A percentile compares a stretch with the other conserved stretches of the same genome.
Evolutionary conservation across 2,329 filamentous ascomycete species (phyloP).

Genomic region (Alternaria angustiovoidea): DNA sequence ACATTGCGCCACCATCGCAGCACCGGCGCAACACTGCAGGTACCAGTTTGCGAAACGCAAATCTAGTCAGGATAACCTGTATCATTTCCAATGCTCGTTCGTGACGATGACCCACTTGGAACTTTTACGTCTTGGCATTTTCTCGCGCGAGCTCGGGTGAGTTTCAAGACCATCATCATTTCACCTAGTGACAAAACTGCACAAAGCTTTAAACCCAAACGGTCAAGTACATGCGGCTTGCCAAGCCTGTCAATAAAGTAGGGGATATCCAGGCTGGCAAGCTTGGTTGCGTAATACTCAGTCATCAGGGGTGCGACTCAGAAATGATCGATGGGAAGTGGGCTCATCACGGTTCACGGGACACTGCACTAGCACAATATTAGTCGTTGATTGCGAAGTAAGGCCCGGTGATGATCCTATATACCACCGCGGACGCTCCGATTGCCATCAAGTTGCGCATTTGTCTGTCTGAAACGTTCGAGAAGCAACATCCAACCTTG

Average conservation of each 20-base stretch:
- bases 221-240: background rate
- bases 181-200: background rate
- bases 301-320: constrained; percentile 1
- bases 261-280: background rate
- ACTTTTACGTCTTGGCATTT: constrained; percentile 3
- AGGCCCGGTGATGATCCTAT: constrained; percentile 1
- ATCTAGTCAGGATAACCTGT: background rate
- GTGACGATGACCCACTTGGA: background rate
- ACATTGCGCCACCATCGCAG: constrained; percentile 3
- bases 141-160: background rate
- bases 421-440: constrained; percentile 13
- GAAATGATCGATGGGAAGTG: constrained; percentile 1
- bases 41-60: background rate
- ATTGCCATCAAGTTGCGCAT: constrained; percentile 2
- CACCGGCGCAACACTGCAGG: background rate
- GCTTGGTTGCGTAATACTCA: constrained; percentile 1
- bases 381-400: constrained; percentile 2
- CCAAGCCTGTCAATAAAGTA: background rate
- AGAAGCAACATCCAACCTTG: background rate
- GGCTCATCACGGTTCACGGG: constrained; percentile 4
- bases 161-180: constrained; percentile 4
- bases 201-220: background rate
- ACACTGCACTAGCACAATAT: constrained; percentile 12
- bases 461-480: constrained; percentile 14
- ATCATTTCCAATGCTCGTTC: constrained; percentile 1